phyloP scores from a whole-genome alignment of 176 grass and related monocot species.

The Urochloa ruziziensis region DNA sequence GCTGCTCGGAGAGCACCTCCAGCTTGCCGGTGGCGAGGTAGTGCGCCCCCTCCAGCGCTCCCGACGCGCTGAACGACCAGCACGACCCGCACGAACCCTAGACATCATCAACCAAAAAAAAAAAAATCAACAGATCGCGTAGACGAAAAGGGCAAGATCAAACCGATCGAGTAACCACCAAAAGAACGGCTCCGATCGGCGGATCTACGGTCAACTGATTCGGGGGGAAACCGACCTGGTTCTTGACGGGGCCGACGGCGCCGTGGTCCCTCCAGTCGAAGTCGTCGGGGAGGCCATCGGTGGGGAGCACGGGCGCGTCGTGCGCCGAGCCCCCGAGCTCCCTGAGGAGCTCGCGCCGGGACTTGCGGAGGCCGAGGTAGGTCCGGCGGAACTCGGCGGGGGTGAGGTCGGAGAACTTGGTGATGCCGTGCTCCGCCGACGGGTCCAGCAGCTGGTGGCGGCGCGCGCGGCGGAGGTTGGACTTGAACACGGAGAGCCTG shows the following conservation, averaged over 20 bases:
- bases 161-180: background rate
- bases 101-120: background rate
- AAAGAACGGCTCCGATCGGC: background rate
- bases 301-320: slow-evolving; percentile 75
- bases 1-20: slow-evolving; percentile 78
- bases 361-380: slow-evolving; percentile 61
- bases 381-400: slow-evolving; percentile 74
- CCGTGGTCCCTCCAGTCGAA: slow-evolving; percentile 92
- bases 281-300: slow-evolving; percentile 66
- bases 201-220: background rate
- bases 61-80: slow-evolving; percentile 88
- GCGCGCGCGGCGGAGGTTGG: slow-evolving; percentile 69
- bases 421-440: slow-evolving; percentile 76
- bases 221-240: slow-evolving; percentile 51
- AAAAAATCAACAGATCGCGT: background rate
- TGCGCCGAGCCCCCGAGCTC: slow-evolving; percentile 42
- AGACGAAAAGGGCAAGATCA: background rate
- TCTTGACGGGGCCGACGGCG: slow-evolving; percentile 76
- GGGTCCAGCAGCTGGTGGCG: slow-evolving; percentile 79
- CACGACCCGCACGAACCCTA: slow-evolving; percentile 90
- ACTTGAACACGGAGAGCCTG: slow-evolving; percentile 79
- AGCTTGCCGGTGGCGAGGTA: slow-evolving; percentile 77
- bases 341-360: slow-evolving; percentile 32
- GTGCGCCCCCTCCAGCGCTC: slow-evolving; percentile 82
- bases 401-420: slow-evolving; percentile 90